Base-by-base conservation (phyloP, 805 yeast genomes). In the Nakazawaea ambrosiae region DNA sequence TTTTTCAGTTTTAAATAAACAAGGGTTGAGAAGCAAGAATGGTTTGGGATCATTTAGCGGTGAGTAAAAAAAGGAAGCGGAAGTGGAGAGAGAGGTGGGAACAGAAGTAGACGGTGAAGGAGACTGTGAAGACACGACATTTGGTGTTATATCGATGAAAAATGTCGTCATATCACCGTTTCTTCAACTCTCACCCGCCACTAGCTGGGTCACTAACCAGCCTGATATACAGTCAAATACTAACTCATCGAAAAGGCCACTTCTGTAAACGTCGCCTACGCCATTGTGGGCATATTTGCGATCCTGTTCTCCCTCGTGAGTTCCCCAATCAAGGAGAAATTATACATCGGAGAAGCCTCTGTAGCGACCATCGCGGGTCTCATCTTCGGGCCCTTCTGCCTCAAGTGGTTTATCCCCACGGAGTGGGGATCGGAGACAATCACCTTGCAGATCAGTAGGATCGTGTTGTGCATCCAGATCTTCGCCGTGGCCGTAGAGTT, bases 401-500 rank as follows among this genome's bases (percentile, higher is more conserved):
- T 75, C 15, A 54, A 64, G 29, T 76, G 83, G 81, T 67, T 78
- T 39, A 54, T 66, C 41, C 83, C 83, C 2, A 47, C 61, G 2
- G 54, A 66, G 4, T 75, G 81, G 81, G 79, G 79, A 2, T 70
- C 75, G 41, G 56, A 70, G 25, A 71, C 68, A 36, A 64, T 78
- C 33, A 76, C 84, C 1, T 55, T 73, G 45, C 81, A 77, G 44
- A 63, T 78, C 24, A 66, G 81, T 43, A 61, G 87, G 30, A 70
- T 81, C 3, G 80, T 81, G 11, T 61, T 81, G 43, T 78, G 82
- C 46, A 73, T 81, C 42, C 88, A 81, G 61, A 76, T 81, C 33
- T 78, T 78, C 40, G 77, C 85, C 2, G 83, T 78, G 26, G 81
- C 86, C 2, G 84, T 79, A 24, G 86, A 81, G 55, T 64, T 81